phyloP scores from a whole-genome alignment of 305 asterid species.

The Rubia balearica region DNA sequence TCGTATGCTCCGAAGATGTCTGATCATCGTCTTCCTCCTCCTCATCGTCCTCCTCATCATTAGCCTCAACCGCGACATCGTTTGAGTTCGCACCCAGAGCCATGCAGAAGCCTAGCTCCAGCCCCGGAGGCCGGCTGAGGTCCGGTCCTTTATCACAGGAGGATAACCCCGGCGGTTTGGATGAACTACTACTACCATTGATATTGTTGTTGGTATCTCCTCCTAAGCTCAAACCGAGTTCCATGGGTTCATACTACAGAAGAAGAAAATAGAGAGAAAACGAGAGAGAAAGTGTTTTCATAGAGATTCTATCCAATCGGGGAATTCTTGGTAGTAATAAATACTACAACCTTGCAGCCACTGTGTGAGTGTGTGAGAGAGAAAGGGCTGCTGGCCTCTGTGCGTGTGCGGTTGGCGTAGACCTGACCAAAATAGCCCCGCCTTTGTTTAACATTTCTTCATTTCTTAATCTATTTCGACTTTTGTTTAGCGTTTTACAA shows the following conservation, averaged over 20 bases:
- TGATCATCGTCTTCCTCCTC: conserved; percentile 21
- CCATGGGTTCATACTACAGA: conserved; percentile 41
- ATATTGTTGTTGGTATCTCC: conserved; percentile 17
- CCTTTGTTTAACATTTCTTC: background rate
- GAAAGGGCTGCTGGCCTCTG: conserved; percentile 14
- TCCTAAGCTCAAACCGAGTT: conserved; percentile 72
- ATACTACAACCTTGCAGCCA: too few relatives aligned
- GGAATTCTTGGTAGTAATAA: conserved; percentile 21
- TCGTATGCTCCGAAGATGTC: conserved; percentile 13
- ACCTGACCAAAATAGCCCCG: conserved; percentile 31
- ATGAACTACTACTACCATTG: conserved; percentile 9
- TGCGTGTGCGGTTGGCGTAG: conserved; percentile 34
- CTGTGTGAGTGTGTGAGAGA: conserved; percentile 12
- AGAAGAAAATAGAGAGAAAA: background rate
- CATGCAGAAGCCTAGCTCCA: conserved; percentile 54
- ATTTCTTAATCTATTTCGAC: background rate
- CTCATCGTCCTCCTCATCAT: conserved; percentile 20
- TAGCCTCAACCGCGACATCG: conserved; percentile 22
- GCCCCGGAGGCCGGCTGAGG: conserved; percentile 9
- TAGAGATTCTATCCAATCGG: conserved; percentile 42
- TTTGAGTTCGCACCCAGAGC: conserved; percentile 34
- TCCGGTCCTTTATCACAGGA: conserved; percentile 16
- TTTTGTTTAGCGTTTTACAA: background rate
- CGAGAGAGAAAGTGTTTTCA: conserved; percentile 46
- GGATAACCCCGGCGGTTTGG: conserved; percentile 30